phyloP scores from a whole-genome alignment of 192 early-diverging fungal species.

The Dispira parvispora region DNA sequence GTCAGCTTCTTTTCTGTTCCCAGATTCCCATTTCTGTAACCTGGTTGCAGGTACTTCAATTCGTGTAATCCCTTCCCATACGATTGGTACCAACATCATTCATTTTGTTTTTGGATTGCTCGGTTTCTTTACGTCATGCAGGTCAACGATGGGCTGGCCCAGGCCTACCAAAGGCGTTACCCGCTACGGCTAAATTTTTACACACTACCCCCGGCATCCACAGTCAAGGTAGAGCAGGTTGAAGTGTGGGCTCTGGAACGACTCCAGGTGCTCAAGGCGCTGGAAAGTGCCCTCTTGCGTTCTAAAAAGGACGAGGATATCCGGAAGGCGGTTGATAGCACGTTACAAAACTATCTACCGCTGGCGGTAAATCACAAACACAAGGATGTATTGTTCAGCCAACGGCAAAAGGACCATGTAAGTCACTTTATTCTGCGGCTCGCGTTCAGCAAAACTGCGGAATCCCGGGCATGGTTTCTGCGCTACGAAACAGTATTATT shows the following conservation, averaged over 20 bases:
- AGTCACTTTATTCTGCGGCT: constrained; percentile 69
- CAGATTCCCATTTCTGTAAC: no score
- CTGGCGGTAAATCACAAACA: constrained; percentile 28
- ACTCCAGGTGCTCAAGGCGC: constrained; percentile 46
- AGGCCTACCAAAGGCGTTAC: background rate
- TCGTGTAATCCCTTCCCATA: no score
- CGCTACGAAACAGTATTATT: constrained; percentile 53
- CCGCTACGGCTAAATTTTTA: constrained; percentile 1
- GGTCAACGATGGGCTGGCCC: background rate
- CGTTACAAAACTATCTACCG: constrained; percentile 42
- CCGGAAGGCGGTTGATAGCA: constrained; percentile 29
- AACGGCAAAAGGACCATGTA: constrained; percentile 65
- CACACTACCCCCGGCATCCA: background rate
- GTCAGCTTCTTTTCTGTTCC: no score
- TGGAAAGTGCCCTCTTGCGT: constrained; percentile 68
- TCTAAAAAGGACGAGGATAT: constrained; percentile 40
- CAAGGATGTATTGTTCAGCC: constrained; percentile 26
- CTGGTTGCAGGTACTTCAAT: no score
- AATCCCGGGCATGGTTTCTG: constrained; percentile 57
- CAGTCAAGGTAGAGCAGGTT: constrained; percentile 29
- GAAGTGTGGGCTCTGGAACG: constrained; percentile 31
- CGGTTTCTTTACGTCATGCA: background rate
- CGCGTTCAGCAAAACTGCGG: constrained; percentile 47
- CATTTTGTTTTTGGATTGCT: no score
- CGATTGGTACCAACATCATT: no score